Evolutionary conservation across 257 asterid genomes (phyloP).

Genomic region (Phtheirospermum japonicum): DNA sequence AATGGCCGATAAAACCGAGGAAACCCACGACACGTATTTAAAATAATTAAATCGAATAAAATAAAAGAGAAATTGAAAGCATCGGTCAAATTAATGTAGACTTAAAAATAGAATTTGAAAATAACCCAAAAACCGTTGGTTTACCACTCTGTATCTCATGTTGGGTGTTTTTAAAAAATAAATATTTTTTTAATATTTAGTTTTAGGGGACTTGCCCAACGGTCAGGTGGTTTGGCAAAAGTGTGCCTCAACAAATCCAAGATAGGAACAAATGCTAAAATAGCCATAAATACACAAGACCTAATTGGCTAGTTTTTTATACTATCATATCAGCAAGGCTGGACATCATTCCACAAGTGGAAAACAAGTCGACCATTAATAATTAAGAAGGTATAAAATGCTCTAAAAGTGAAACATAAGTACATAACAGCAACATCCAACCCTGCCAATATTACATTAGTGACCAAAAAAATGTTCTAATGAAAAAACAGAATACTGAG

Average conservation of each 20-base stretch:
- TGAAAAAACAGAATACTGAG: background rate
- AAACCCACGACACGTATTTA: too few relatives aligned
- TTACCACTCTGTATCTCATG: too few relatives aligned
- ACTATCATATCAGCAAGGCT: background rate
- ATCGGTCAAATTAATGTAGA: too few relatives aligned
- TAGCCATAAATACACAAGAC: conserved; percentile 17
- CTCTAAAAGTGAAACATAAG: background rate
- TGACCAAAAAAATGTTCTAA: background rate
- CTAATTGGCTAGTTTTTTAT: conserved; percentile 9
- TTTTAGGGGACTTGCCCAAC: too few relatives aligned
- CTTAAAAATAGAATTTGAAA: too few relatives aligned
- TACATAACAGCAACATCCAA: background rate
- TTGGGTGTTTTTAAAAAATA: too few relatives aligned
- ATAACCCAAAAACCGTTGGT: too few relatives aligned
- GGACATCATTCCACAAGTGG: conserved; percentile 14
- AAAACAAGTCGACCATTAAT: conserved; percentile 10
- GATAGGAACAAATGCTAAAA: conserved; percentile 11
- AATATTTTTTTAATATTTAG: too few relatives aligned
- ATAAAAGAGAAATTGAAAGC: too few relatives aligned
- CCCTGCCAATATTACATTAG: background rate
- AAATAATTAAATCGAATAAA: too few relatives aligned
- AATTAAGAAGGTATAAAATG: background rate
- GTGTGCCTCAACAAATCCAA: conserved; percentile 2
- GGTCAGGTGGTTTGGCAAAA: too few relatives aligned
- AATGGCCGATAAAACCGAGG: too few relatives aligned